A percentile compares a stretch with the other conserved stretches of the same genome.
Evolutionary conservation across 2,329 filamentous ascomycete genomes (phyloP).

Genomic region (Colletotrichum musae): DNA sequence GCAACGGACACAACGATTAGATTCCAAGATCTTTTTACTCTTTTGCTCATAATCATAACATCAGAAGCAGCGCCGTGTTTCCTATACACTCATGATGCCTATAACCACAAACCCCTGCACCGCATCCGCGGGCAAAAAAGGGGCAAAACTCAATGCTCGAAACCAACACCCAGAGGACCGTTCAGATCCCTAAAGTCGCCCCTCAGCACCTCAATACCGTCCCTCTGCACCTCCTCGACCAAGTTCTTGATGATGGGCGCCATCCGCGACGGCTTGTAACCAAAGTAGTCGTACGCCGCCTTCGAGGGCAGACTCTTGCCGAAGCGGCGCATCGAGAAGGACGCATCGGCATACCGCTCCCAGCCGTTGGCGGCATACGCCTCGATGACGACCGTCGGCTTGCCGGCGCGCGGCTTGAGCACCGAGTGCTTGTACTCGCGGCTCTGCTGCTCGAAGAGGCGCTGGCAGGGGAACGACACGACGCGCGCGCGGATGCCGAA

Average conservation of each 20-base stretch:
- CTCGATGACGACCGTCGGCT: conserved; percentile 69
- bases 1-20: not conserved
- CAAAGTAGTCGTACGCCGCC: conserved; percentile 67
- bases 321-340: conserved; percentile 66
- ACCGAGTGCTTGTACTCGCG: conserved; percentile 61
- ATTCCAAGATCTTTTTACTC: not conserved
- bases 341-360: conserved; percentile 74
- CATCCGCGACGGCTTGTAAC: conserved; percentile 61
- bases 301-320: conserved; percentile 69
- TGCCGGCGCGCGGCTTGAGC: conserved; percentile 56
- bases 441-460: conserved; percentile 59
- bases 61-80: not conserved
- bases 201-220: conserved; percentile 48
- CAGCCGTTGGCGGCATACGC: conserved; percentile 70
- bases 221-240: conserved; percentile 47
- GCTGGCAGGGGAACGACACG: conserved; percentile 61
- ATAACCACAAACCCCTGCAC: no score
- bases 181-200: conserved; percentile 52
- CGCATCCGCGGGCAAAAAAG: no score
- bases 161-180: conserved; percentile 29
- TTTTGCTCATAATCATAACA: not conserved
- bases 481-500: conserved; percentile 55
- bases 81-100: not conserved
- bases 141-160: conserved; percentile 28
- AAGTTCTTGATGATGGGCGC: conserved; percentile 48